A percentile compares a stretch with the other conserved stretches of the same genome.
These are phyloP conservation scores for Hanseniaspora hatyaiensis DNA, from an alignment of 805 yeast genomes.

Conservation along the genomic window DNA sequence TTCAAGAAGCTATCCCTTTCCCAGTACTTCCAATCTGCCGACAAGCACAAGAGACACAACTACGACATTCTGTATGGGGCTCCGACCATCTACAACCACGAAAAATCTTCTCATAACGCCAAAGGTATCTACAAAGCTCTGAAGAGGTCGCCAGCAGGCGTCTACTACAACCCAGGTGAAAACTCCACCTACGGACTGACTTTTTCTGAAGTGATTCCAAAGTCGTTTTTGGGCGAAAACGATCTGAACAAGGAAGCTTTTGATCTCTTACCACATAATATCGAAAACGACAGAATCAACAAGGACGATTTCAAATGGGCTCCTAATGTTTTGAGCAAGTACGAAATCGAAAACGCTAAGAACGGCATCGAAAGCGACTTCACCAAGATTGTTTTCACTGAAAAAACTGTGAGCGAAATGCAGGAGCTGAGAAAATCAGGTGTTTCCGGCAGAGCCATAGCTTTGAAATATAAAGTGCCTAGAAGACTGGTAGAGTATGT, in stretches of 20 bases:
- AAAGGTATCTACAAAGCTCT: constrained; percentile 32
- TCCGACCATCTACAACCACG: constrained; percentile 50
- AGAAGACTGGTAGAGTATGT: too few relatives aligned
- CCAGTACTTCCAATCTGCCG: constrained; percentile 1
- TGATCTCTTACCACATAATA: constrained; percentile 22
- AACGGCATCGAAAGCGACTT: background rate
- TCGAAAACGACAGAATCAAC: constrained; percentile 23
- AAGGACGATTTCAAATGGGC: constrained; percentile 32
- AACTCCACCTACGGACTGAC: constrained; percentile 44
- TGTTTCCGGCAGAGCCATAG: too few relatives aligned
- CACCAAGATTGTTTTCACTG: background rate
- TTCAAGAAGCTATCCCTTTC: constrained; percentile 3
- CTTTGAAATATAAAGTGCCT: too few relatives aligned
- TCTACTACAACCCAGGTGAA: constrained; percentile 53
- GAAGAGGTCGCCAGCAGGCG: constrained; percentile 41
- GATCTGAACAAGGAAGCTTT: constrained; percentile 44
- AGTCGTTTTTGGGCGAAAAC: constrained; percentile 49
- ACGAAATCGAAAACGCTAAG: background rate
- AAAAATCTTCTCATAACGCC: constrained; percentile 55
- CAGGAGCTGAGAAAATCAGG: too few relatives aligned
- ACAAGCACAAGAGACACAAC: background rate
- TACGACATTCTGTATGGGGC: constrained; percentile 20
- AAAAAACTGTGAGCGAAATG: too few relatives aligned
- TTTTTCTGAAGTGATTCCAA: constrained; percentile 46
- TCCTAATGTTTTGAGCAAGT: constrained; percentile 28